phyloP scores from a whole-genome alignment of 73 alveolate genomes.

The Uronychia binucleata region DNA sequence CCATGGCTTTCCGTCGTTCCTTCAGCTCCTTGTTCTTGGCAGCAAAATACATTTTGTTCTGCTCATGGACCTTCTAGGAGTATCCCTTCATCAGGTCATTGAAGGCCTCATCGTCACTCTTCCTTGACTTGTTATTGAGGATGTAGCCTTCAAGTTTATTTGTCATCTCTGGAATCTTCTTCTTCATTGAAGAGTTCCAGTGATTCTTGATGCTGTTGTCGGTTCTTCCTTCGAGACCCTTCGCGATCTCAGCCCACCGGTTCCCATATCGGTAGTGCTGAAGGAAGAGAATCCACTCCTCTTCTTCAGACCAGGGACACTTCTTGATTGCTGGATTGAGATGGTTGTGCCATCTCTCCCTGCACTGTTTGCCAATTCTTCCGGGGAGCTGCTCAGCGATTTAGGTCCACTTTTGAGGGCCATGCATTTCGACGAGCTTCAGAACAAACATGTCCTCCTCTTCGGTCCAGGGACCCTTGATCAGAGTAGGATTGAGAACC shows the following conservation, averaged over 20 bases:
- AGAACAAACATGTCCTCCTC: conserved; percentile 95
- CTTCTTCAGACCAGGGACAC: conserved; percentile 96
- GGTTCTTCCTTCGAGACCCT: conserved; percentile 92
- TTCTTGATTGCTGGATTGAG: conserved; percentile 96
- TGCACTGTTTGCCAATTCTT: conserved; percentile 97
- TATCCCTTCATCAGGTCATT: neutral
- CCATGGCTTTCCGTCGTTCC: neutral
- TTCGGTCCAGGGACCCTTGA: conserved; percentile 97
- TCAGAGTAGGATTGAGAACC: conserved; percentile 61
- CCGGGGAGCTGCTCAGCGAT: conserved; percentile 96
- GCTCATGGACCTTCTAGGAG: neutral
- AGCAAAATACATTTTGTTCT: neutral
- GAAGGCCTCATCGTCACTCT: neutral
- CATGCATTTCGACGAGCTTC: conserved; percentile 91
- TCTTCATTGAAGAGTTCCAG: conserved; percentile 93
- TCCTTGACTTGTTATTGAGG: neutral
- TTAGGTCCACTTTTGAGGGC: conserved; percentile 97
- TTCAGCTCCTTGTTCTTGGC: neutral
- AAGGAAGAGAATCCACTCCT: conserved; percentile 95
- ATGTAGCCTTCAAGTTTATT: conserved; percentile 21
- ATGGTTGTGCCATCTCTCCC: conserved; percentile 99
- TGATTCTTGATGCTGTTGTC: conserved; percentile 91
- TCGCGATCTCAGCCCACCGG: conserved; percentile 95
- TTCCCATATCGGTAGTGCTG: conserved; percentile 91
- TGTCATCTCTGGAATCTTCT: conserved; percentile 57